phyloP scores from a whole-genome alignment of 1,284 basidiomycete species.

The Papiliotrema nemorosa region DNA sequence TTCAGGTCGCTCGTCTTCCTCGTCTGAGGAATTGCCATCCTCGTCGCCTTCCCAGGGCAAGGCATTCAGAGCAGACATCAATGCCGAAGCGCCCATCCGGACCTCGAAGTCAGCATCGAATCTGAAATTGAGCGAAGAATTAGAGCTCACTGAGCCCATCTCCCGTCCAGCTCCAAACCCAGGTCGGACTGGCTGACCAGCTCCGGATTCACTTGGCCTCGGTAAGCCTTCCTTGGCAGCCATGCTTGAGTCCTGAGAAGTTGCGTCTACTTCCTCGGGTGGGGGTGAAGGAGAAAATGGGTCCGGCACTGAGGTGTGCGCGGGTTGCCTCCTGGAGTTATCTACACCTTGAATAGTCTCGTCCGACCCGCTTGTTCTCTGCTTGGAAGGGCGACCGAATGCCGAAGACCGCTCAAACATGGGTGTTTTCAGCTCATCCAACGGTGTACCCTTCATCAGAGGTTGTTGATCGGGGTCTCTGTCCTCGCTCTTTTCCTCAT shows the following conservation, averaged over 20 bases:
- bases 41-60: slow-evolving; percentile 39
- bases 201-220: too few species aligned
- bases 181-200: slow-evolving; percentile 8
- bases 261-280: too few species aligned
- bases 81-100: slow-evolving; percentile 44
- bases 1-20: slow-evolving; percentile 6
- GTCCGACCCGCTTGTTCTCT: background rate
- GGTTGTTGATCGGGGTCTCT: slow-evolving; percentile 21
- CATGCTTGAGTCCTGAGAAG: too few species aligned
- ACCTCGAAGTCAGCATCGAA: slow-evolving; percentile 20
- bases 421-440: slow-evolving; percentile 29
- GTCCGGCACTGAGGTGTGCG: background rate
- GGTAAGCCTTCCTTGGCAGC: too few species aligned
- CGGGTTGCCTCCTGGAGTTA: background rate
- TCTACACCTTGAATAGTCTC: too few species aligned
- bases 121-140: background rate
- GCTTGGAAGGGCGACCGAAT: background rate
- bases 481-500: slow-evolving; percentile 3
- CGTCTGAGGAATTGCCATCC: slow-evolving; percentile 14
- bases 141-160: slow-evolving; percentile 32
- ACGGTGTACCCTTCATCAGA: slow-evolving; percentile 24
- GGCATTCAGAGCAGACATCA: slow-evolving; percentile 43
- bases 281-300: background rate
- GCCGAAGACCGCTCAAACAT: slow-evolving; percentile 11
- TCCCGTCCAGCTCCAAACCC: slow-evolving; percentile 23